Conservation (phyloP, 1,284 basidiomycete species). For the Leccinum cinnamomeum region DNA sequence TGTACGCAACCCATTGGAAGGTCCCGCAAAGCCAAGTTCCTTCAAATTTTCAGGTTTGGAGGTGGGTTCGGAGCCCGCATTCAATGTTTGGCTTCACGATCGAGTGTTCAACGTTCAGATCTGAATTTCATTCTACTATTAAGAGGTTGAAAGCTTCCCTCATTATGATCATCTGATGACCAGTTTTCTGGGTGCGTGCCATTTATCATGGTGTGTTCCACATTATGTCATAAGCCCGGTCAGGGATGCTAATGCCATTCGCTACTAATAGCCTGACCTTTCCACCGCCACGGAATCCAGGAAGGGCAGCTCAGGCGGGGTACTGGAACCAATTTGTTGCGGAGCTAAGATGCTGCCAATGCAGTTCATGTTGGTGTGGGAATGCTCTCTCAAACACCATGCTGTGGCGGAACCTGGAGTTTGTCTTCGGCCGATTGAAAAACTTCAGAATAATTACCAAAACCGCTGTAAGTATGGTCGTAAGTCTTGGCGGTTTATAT, state of each 20-base stretch:
- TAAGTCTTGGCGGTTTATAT: not conserved
- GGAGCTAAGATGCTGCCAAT: not conserved
- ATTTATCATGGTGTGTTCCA: not conserved
- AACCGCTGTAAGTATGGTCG: not conserved
- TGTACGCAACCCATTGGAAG: not conserved
- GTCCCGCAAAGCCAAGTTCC: not conserved
- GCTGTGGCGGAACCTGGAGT: constrained; percentile 7
- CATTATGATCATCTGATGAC: not conserved
- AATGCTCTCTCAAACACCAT: constrained; percentile 1
- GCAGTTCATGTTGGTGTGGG: not conserved
- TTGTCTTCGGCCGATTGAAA: not conserved
- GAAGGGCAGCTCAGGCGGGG: not conserved
- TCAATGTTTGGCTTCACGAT: too few relatives aligned
- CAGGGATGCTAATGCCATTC: not conserved
- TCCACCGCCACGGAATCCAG: not conserved
- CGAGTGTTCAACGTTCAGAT: too few relatives aligned
- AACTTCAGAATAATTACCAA: too few relatives aligned
- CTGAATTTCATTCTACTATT: not conserved
- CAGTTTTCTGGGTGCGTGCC: not conserved
- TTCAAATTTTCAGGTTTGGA: not conserved
- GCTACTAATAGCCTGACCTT: not conserved
- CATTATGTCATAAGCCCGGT: not conserved
- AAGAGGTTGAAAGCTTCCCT: not conserved
- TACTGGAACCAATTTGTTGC: not conserved
- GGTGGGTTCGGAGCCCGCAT: not conserved